Base-by-base conservation (phyloP, 768 basidiomycete genomes). In the Mycena rebaudengoi region DNA sequence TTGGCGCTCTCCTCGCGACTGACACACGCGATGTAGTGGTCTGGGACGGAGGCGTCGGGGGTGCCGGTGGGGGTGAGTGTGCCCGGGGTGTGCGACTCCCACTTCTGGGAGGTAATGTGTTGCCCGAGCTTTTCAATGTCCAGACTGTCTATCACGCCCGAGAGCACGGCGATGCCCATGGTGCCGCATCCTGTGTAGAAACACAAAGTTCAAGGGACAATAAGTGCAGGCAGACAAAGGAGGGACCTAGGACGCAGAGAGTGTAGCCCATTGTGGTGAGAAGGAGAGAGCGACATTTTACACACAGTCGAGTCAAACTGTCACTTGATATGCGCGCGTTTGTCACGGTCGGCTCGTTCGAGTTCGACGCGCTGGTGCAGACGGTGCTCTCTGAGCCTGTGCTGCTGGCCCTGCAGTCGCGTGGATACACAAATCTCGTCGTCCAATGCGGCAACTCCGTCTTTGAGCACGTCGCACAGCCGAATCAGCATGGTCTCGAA, bases 131-230 rank as follows among this genome's bases (percentile, higher is more conserved):
- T 71, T 43, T n/a, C n/a, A n/a, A 69, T 75, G 75, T 95, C 86
- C 41, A 98, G 87, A 72, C 93, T 93, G 65, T 90, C 86, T 51
- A 98, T 82, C 40, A 98, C 92, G 44, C 98, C 98, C 23, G 97
- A 96, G 49, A 96, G 86, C 75, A 99, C 86, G 61, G 98, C 96
- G 70, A 98, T 79, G 60, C 98, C 98, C 98, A 99, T 99, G 12
- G 97, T 99, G 60, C 98, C 98, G 77, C 98, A 99, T 83, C 97
- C 98, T 91, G 71, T 64, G 67, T 66, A 62, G 69, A 56, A 60
- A 57, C 55, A n/a, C n/a, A n/a, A n/a, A n/a, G n/a, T n/a, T n/a
- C n/a, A n/a, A n/a, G 52, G 33, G 13, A 43, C 25, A 39, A 35
- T 61, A 41, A 21, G 4, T 20, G 57, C n/a, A 48, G 43, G 32